Base-by-base conservation (phyloP, 164 flowering plant species). In the Cinnamomum chago region DNA sequence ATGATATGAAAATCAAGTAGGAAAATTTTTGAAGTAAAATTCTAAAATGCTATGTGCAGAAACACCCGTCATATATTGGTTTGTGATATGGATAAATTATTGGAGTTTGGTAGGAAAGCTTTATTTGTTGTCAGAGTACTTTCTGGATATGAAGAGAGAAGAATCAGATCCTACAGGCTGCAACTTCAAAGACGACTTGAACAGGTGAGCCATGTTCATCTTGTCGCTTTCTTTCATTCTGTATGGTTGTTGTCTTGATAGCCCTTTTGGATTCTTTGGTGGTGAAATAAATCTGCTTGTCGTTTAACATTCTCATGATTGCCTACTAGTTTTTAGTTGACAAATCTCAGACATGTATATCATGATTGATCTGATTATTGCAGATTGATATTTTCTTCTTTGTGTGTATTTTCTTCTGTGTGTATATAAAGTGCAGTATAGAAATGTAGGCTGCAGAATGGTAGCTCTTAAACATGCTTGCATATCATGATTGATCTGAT, bases 141-240 rank as follows among this genome's bases (percentile, higher is more conserved):
- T 30, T 92, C 98, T 0, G 98, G 98, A 2, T 94, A 94, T 68
- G 98, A 94, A 82, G 96, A 91, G 79, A 87, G 93, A 51, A 79
- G 86, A 76, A 91, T 94, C 27, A 83, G 97, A 71, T 79, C 89
- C 40, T 81, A 78, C 69, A 82, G 96, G 72, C 81, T 94, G 81
- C 79, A 88, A 78, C 87, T 94, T 47, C 89, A 91, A 75, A 75
- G 76, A 68, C 86, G 81, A 28, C 70, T 94, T 66, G 77, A 79
- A 80, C 81, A 83, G 83, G 92, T 90, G 30, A 0, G 55, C 24
- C 15, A 14, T 50, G 28, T 12, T 67, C 17, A 23, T 30, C 47
- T 30, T 28, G 33, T 67, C 9, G 2, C 28, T 67, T 55, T 14
- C 60, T 55, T 55, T 14, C 20, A 3, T 55, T 55, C n/a, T 55